phyloP scores from a whole-genome alignment of 495 filamentous ascomycete species.

The Echria macrotheca region DNA sequence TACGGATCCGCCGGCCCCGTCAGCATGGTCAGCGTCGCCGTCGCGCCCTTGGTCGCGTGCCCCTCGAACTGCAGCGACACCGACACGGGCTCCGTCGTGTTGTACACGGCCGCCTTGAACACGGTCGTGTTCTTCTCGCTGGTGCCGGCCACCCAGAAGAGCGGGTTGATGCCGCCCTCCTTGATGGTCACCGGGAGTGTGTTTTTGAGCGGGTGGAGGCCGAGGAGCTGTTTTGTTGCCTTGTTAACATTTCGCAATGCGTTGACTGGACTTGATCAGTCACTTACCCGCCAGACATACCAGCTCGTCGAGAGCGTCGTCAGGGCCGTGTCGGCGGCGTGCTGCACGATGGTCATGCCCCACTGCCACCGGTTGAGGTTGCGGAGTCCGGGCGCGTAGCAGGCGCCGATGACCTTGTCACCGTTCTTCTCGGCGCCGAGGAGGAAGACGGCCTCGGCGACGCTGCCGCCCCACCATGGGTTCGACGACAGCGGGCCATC shows the following conservation, averaged over 20 bases:
- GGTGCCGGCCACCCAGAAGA: slow-evolving; percentile 54
- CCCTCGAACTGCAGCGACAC: slow-evolving; percentile 53
- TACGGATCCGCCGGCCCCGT: slow-evolving; percentile 46
- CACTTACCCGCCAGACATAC: slow-evolving; percentile 37
- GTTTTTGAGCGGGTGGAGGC: slow-evolving; percentile 48
- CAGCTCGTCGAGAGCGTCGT: slow-evolving; percentile 43
- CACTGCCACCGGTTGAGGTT: slow-evolving; percentile 42
- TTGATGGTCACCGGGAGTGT: slow-evolving; percentile 43
- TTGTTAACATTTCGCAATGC: too few species aligned
- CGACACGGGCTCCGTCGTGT: slow-evolving; percentile 44
- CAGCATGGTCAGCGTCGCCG: slow-evolving; percentile 53
- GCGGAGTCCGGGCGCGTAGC: slow-evolving; percentile 35
- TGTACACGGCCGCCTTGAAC: slow-evolving; percentile 65
- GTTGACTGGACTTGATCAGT: too few species aligned
- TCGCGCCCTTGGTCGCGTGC: slow-evolving; percentile 33
- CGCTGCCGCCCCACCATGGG: slow-evolving; percentile 53
- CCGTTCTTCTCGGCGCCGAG: slow-evolving; percentile 64
- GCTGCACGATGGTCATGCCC: slow-evolving; percentile 42
- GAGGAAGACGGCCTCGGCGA: slow-evolving; percentile 62
- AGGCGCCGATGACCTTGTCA: slow-evolving; percentile 42
- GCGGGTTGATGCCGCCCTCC: slow-evolving; percentile 45
- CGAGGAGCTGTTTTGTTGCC: slow-evolving; percentile 48
- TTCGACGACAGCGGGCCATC: slow-evolving; percentile 28
- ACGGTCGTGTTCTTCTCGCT: slow-evolving; percentile 33
- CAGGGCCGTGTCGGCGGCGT: slow-evolving; percentile 48